Percentiles rank a stretch among this genome's conserved stretches.
These are phyloP conservation scores for Dictyostelium capitatum DNA, from an alignment of 78 protist genomes.

Conservation along the genomic window DNA sequence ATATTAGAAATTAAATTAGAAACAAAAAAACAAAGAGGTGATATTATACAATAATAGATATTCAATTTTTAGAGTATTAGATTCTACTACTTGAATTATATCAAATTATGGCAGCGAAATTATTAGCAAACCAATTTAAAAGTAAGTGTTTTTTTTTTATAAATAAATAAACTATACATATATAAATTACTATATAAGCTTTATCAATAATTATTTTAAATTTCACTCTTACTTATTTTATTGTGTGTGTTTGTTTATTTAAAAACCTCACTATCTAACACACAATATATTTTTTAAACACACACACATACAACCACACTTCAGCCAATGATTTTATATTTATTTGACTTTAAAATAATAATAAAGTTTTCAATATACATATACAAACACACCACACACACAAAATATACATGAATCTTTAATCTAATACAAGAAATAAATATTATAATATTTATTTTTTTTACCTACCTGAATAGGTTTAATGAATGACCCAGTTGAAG, in stretches of 20 bases:
- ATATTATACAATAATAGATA: too few species aligned
- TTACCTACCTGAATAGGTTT: slow-evolving; percentile 33
- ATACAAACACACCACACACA: not conserved
- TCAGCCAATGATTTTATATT: not conserved
- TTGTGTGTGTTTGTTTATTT: too few species aligned
- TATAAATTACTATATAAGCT: not conserved
- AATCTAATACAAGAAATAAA: too few species aligned
- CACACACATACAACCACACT: not conserved
- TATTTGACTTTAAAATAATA: not conserved
- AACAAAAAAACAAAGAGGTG: too few species aligned
- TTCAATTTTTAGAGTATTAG: not conserved
- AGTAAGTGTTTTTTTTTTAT: slow-evolving; percentile 26
- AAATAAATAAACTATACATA: too few species aligned
- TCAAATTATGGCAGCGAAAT: slow-evolving; percentile 52
- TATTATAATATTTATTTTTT: not conserved
- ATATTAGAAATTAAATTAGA: too few species aligned
- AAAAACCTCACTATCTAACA: not conserved
- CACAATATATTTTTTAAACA: not conserved
- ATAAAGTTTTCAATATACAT: not conserved
- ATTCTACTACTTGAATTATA: not conserved
- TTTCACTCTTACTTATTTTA: too few species aligned
- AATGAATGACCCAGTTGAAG: slow-evolving; percentile 77
- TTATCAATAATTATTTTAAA: not conserved
- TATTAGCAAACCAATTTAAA: slow-evolving; percentile 55
- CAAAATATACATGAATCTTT: not conserved